Evolutionary conservation across 495 filamentous ascomycete genomes (phyloP), one percentile per base, ranked within the genome.

Genomic region (Neurospora tetrasperma): DNA sequence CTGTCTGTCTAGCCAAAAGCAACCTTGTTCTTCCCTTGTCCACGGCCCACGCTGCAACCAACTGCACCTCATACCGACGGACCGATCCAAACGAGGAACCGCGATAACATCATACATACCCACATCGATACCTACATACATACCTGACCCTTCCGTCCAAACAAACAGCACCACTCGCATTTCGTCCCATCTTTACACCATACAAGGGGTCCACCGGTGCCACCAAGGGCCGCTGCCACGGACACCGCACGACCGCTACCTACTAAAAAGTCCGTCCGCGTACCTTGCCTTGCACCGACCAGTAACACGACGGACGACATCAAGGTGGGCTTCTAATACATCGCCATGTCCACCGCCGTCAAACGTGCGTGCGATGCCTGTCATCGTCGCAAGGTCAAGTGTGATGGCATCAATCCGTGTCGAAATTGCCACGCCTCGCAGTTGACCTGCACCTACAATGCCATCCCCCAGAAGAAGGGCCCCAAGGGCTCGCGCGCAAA

Each of bases 381-480:
- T 82, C 92, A 94, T 82, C 88, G 92, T 48, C 89, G 92, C 72
- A 96, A 94, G 82, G 90, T 94, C 79, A 92, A 92, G 80, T 93
- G 91, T 79, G 89, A 92, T 79, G 89, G 88, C 71, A 84, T 88
- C 77, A 89, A 86, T 76, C 88, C 90, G n/a, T 93, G 91, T 80
- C 87, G 87, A 66, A 91, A 92, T 78, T 94, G 92, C 80, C 83
- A 85, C 39, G 85, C 86, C 31, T 89, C 90, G 9, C 88, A 90
- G 71, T 83, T 96, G 41, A 84, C 84, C 4, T 94, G 93, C 84
- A 94, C 91, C 20, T 93, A 92, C 85, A 90, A 93, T 83, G 88
- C 91, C n/a, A 89, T 94, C 66, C 92, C 91, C 0, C 92, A 93
- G 82, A 94, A 94, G 83, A 94, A 94, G 82, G 93, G 93, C 0